Base-by-base conservation (phyloP, 1,284 basidiomycete genomes). In the Ganoderma resinaceum region DNA sequence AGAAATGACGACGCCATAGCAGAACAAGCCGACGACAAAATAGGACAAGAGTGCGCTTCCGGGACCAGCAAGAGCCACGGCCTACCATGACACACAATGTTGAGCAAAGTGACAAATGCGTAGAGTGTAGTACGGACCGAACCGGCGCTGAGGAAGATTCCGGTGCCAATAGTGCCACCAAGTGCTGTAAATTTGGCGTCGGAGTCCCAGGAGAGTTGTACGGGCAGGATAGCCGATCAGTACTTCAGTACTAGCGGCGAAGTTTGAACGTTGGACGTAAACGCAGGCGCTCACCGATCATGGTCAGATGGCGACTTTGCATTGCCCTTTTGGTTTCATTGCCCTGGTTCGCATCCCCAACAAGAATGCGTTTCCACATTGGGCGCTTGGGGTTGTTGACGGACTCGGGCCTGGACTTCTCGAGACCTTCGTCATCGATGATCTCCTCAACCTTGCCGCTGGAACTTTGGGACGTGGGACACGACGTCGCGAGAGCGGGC, bases 81-180 rank as follows among this genome's bases (percentile, higher is more conserved):
- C 81, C 82, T 83, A n/a, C n/a, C n/a, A 12, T 43, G 14, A 9
- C 33, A 55, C 12, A 5, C 8, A 29, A 33, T 31, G 33, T 55
- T 18, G 16, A 29, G 16, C 52, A 20, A 55, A 55, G 1, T 55
- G 42, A 49, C 14, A 38, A 14, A 33, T 23, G 3, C 1, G 26
- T 20, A 20, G 12, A 7, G 1, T 16, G 35, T 12, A 46, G 40
- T 38, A 73, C 82, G 70, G 55, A 82, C 83, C 38, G 81, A 82
- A 29, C 86, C 86, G 33, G 85, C 85, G 70, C 85, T 86, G 63
- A 87, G 84, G 75, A 87, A 87, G 35, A 87, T 81, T 76, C 85
- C 85, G 66, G 85, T 86, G 68, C 85, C 85, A 43, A 86, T 86
- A 69, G 83, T 84, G 12, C 85, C 84, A 68, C 84, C 86, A 80